Conservation (phyloP, 345 rosid species). For the Populus ilicifolia region DNA sequence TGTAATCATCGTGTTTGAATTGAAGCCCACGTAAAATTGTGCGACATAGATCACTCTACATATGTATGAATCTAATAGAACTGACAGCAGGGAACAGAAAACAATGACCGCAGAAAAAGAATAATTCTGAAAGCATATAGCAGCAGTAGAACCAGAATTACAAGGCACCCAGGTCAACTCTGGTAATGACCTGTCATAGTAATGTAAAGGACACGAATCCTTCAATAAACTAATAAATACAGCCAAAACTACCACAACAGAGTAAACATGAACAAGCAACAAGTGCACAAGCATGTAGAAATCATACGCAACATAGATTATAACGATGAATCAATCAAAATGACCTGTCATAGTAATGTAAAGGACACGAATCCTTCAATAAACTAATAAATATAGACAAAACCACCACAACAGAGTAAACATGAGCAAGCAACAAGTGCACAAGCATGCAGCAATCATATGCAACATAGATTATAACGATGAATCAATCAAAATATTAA, state of each 20-base stretch:
- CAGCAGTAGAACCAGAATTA: not conserved
- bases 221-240: constrained; percentile 20
- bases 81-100: not conserved
- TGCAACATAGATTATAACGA: not conserved
- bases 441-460: constrained; percentile 26
- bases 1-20: not conserved
- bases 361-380: constrained; percentile 13
- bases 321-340: not conserved
- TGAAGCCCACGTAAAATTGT: not conserved
- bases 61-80: not conserved
- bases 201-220: constrained; percentile 4
- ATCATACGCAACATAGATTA: not conserved
- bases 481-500: not conserved
- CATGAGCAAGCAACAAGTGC: constrained; percentile 29
- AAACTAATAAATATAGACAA: constrained; percentile 25
- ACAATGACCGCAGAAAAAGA: not conserved
- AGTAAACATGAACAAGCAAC: constrained; percentile 18
- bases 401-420: not conserved
- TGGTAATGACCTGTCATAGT: not conserved
- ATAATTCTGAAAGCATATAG: not conserved
- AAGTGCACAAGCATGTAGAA: constrained; percentile 32
- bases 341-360: not conserved
- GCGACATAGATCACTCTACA: not conserved
- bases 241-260: constrained; percentile 11
- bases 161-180: not conserved